phyloP scores from a whole-genome alignment of 441 rosid genomes.

The Eruca vesicaria region DNA sequence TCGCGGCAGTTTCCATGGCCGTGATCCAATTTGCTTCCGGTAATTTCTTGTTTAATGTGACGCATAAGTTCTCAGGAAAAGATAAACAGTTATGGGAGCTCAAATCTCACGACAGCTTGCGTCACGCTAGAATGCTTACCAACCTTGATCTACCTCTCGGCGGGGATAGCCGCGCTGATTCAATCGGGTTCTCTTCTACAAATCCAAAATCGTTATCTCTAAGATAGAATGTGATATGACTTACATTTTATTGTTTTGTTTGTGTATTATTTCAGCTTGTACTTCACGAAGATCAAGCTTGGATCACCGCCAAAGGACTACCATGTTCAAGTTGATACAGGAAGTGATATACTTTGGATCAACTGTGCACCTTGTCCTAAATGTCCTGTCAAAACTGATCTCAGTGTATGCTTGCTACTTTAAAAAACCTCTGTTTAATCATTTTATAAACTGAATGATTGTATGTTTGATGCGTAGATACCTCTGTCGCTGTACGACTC shows the following conservation, averaged over 20 bases:
- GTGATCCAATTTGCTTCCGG: slow-evolving; percentile 32
- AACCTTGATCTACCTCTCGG: slow-evolving; percentile 65
- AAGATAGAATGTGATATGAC: neutral
- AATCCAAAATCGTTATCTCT: neutral
- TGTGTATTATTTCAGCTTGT: slow-evolving; percentile 54
- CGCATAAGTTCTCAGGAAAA: slow-evolving; percentile 55
- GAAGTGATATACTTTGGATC: slow-evolving; percentile 92
- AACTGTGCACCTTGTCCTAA: slow-evolving; percentile 67
- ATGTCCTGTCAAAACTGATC: slow-evolving; percentile 80
- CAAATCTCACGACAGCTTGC: slow-evolving; percentile 66
- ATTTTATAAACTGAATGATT: no score
- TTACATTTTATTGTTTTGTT: slow-evolving; percentile 10
- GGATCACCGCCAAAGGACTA: slow-evolving; percentile 75
- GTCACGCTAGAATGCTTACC: slow-evolving; percentile 64
- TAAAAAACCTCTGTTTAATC: no score
- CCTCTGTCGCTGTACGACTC: slow-evolving; percentile 62
- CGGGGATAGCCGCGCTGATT: slow-evolving; percentile 67
- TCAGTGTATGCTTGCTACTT: slow-evolving; percentile 61
- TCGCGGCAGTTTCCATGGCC: slow-evolving; percentile 1
- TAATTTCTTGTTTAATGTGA: slow-evolving; percentile 52
- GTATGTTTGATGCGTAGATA: slow-evolving; percentile 39
- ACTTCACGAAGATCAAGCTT: slow-evolving; percentile 67
- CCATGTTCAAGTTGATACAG: slow-evolving; percentile 89
- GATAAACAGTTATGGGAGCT: slow-evolving; percentile 47
- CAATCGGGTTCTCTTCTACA: slow-evolving; percentile 58